A percentile compares a stretch with the other conserved stretches of the same genome.
Conservation (phyloP, 345 rosid genomes). For the Laguncularia racemosa region DNA sequence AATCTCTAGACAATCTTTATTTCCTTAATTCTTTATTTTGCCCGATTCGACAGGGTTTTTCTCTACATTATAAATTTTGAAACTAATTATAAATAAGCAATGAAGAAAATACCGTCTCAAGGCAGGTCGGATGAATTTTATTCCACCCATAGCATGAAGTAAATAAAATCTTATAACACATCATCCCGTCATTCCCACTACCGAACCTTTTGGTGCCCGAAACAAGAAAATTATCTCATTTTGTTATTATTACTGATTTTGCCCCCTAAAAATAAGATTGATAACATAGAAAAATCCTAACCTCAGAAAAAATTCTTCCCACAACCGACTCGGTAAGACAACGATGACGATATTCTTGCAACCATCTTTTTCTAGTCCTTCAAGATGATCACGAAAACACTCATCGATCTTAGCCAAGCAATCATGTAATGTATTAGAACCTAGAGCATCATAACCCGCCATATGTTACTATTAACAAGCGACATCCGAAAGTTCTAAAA, state of each 20-base stretch:
- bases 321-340: constrained; percentile 29
- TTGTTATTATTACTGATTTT: constrained; percentile 6
- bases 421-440: too few species aligned
- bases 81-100: background rate
- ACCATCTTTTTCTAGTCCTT: too few species aligned
- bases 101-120: constrained; percentile 20
- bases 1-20: too few species aligned
- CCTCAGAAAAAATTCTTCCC: constrained; percentile 18
- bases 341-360: constrained; percentile 18
- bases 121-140: constrained; percentile 28
- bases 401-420: too few species aligned
- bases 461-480: too few species aligned
- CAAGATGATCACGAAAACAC: too few species aligned
- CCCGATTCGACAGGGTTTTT: too few species aligned
- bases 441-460: too few species aligned
- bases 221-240: background rate
- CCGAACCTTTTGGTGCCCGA: constrained; percentile 22
- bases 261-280: background rate
- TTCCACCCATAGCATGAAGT: constrained; percentile 28
- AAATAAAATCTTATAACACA: constrained; percentile 31
- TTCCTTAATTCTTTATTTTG: too few species aligned
- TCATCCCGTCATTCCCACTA: constrained; percentile 24
- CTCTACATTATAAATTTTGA: background rate
- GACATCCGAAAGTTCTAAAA: too few species aligned
- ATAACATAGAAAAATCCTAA: too few species aligned